Conservation (phyloP, 2,329 filamentous ascomycete species). For the Orbilia ellipsospora region DNA sequence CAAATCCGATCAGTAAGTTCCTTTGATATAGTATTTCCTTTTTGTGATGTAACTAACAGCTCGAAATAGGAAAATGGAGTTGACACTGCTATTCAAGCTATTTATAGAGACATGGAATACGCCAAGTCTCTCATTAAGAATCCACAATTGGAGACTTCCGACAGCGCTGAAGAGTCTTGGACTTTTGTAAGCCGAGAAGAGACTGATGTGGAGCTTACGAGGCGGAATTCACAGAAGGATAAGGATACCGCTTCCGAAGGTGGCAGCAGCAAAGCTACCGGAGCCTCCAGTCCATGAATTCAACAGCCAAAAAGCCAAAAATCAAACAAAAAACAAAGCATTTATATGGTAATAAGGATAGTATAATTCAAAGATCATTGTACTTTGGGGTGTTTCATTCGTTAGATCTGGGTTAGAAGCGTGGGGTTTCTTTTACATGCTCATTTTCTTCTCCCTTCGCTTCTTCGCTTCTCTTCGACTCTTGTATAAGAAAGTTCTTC, state of each 20-base stretch:
- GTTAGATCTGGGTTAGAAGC: constrained; percentile 49
- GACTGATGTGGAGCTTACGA: constrained; percentile 63
- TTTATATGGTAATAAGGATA: constrained; percentile 34
- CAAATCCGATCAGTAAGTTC: constrained; percentile 81
- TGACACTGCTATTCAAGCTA: constrained; percentile 86
- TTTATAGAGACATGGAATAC: constrained; percentile 95
- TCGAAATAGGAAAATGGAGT: constrained; percentile 81
- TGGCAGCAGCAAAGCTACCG: constrained; percentile 35
- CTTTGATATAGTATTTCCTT: constrained; percentile 12
- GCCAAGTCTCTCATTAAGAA: constrained; percentile 84
- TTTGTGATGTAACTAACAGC: constrained; percentile 57
- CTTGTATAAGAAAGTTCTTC: constrained; percentile 30
- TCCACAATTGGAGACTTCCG: constrained; percentile 63
- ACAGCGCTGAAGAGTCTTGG: constrained; percentile 85
- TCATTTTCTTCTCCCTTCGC: constrained; percentile 12
- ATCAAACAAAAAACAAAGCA: constrained; percentile 11
- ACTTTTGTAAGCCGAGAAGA: constrained; percentile 79
- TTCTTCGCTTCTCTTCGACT: constrained; percentile 12
- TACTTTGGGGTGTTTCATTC: constrained; percentile 47
- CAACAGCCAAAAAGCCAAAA: not conserved
- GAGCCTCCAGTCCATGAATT: constrained; percentile 21
- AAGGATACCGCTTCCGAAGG: constrained; percentile 48
- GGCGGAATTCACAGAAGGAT: constrained; percentile 51
- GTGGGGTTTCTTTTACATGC: constrained; percentile 21
- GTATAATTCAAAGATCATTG: constrained; percentile 44